Evolutionary conservation across 805 yeast genomes (phyloP), one percentile per base, ranked within the genome.

Genomic region (Wickerhamiella cacticola): DNA sequence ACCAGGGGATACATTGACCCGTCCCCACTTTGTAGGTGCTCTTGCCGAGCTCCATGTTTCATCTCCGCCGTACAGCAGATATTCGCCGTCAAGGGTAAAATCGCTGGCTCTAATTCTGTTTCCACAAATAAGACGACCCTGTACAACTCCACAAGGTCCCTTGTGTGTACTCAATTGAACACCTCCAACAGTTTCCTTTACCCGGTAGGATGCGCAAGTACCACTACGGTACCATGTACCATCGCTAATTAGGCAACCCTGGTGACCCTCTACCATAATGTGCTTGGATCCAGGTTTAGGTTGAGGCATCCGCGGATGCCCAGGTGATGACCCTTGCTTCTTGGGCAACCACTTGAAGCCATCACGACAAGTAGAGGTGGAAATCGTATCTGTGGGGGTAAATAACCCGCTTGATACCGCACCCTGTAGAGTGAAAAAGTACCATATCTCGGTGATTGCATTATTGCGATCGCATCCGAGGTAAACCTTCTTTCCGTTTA

Each of bases 141-240:
- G 62, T 51, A 50, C 57, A 46, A 56, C 57, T 50, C 62, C 80
- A 66, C 96, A 88, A 51, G 68, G 74, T 0, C 96, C 96, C 56
- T 74, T 77, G 34, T 84, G 75, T 1, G 92, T 74, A 51, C 71
- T 71, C 40, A 88, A 59, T 49, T 77, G 73, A 56, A 76, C 74
- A n/a, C 92, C 92, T 2, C 92, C 92, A 63, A 76, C 77, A 26
- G 81, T 75, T 47, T 77, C 71, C 26, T 63, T 58, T 22, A 82
- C 56, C 22, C 70, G 70, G 65, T 71, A 88, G 4, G 81, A 77
- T 3, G 96, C 97, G 63, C 96, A 89, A 0, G 92, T 76, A 1
- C 96, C 96, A 35, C 66, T 61, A 3, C 73, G 60, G 65, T 80
- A 84, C 92, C 94, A 88, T 54, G 77, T 74, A 3, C 98, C 98